Evolutionary conservation across 805 yeast genomes (phyloP), one percentile per base, ranked within the genome.

Genomic region (Metschnikowia colocasiae): DNA sequence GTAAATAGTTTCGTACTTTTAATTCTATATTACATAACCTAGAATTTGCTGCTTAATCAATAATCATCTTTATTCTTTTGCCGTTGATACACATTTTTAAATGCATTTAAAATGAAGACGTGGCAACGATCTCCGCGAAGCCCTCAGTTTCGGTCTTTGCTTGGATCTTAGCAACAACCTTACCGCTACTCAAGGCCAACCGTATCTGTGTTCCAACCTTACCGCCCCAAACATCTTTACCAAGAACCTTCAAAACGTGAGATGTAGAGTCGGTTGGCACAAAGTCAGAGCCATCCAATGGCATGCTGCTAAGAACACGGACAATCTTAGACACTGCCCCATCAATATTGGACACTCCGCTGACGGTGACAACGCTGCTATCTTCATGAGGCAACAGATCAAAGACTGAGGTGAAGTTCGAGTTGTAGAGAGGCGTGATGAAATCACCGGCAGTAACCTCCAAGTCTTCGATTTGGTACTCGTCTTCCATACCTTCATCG

Each of bases 401-500:
- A 74, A 85, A 89, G 32, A 79, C 71, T 36, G 78, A 73, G 6
- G 84, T 79, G 63, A 90, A 90, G 67, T 83, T 80, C 36, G 94
- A 88, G 52, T 84, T 79, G 63, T 80, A 88, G 20, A 89, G 74
- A 44, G 96, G 95, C 46, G 73, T 68, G 48, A 89, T 75, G 67
- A 82, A 92, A 64, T 90, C 97, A 31, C 96, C 96, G 8, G 94
- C 82, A 6, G 69, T 68, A 47, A 92, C 63, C 48, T 79, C 81
- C 59, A 90, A 73, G 48, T 84, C 85, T 66, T 89, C 97, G 55
- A 94, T 80, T 63, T 85, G 94, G 68, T 92, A 94, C 67, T 91
- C 96, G 66, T 94, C 98, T 55, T 85, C 86, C 76, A 84, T 87
- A 15, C 97, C 97, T 54, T 85, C 95, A 45, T 73, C 84, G 41